Evolutionary conservation across 345 rosid species (phyloP).

Genomic region (Eucalyptus erythrocorys): DNA sequence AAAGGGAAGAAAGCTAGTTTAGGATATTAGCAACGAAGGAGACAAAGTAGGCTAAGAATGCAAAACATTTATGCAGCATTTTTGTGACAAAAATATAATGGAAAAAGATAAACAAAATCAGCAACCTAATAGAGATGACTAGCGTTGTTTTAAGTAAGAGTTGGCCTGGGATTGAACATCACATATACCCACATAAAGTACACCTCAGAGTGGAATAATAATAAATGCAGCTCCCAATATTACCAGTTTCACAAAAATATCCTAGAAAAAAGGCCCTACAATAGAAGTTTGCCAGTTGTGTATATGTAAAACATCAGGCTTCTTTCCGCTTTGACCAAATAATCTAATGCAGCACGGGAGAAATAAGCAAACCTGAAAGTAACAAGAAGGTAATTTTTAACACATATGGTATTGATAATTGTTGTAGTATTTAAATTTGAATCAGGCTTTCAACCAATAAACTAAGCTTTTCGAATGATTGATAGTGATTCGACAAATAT

Average conservation of each 20-base stretch:
- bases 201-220: no score
- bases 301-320: slow-evolving; percentile 77
- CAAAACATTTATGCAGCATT: no score
- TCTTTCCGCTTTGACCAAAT: slow-evolving; percentile 72
- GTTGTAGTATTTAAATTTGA: not conserved
- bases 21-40: no score
- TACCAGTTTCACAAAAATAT: slow-evolving; percentile 71
- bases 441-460: not conserved
- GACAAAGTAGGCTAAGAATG: no score
- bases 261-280: slow-evolving; percentile 88
- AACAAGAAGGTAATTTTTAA: not conserved
- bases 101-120: no score
- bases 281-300: slow-evolving; percentile 89
- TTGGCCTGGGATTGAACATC: no score
- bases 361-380: slow-evolving; percentile 59
- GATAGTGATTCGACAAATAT: not conserved
- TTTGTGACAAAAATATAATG: no score
- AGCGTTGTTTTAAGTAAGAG: no score
- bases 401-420: not conserved
- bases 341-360: slow-evolving; percentile 86
- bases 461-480: not conserved
- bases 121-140: no score
- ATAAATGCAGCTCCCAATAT: no score
- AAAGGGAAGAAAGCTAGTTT: no score
- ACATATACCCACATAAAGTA: no score